Conservation (phyloP, 371 early-diverging fungal genomes). For the Mucor lusitanicus region DNA sequence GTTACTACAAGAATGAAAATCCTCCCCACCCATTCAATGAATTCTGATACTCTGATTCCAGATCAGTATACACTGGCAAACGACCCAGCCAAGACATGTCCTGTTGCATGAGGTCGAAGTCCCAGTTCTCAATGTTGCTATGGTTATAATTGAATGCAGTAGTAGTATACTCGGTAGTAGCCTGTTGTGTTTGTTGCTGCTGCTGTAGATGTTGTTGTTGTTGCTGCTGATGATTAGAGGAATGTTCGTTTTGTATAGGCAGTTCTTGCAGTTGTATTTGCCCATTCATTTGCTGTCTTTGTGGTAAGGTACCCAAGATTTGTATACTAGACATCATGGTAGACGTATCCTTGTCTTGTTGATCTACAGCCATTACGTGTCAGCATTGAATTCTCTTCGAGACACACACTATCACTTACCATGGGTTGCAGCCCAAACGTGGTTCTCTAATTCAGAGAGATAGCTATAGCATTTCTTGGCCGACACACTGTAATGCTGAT, state of each 20-base stretch:
- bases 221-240: background rate
- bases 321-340: slow-evolving; percentile 28
- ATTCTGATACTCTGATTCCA: slow-evolving; percentile 25
- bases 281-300: background rate
- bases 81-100: slow-evolving; percentile 34
- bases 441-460: slow-evolving; percentile 20
- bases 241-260: background rate
- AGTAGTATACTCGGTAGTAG: background rate
- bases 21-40: slow-evolving; percentile 20
- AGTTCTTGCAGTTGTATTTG: background rate
- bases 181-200: background rate
- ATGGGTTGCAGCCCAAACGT: slow-evolving; percentile 1
- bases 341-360: slow-evolving; percentile 8
- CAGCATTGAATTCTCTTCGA: too few relatives aligned
- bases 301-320: slow-evolving; percentile 25
- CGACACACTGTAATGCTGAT: slow-evolving; percentile 20
- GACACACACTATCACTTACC: background rate
- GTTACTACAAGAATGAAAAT: slow-evolving; percentile 16
- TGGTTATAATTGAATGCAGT: slow-evolving; percentile 1
- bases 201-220: background rate
- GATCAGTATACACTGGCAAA: slow-evolving; percentile 29
- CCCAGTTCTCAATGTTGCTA: slow-evolving; percentile 15
- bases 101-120: slow-evolving; percentile 19
- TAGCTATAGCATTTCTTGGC: slow-evolving; percentile 29
- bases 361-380: background rate